A percentile compares a stretch with the other conserved stretches of the same genome.
Conservation (phyloP, 257 asterid genomes). For the Fraxinus anomala region DNA sequence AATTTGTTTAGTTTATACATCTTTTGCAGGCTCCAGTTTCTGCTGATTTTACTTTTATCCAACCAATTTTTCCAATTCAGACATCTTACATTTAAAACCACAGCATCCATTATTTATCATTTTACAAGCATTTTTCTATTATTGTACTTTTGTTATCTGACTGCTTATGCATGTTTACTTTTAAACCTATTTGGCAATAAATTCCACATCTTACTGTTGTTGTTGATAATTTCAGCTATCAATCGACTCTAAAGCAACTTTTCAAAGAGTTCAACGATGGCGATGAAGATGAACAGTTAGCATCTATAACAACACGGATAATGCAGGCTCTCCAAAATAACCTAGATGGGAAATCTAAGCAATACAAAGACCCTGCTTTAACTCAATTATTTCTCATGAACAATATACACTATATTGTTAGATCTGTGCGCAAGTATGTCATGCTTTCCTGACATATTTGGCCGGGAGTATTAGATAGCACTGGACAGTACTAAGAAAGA, state of each 20-base stretch:
- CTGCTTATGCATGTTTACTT: background rate
- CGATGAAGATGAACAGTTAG: constrained; percentile 64
- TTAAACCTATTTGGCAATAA: constrained; percentile 20
- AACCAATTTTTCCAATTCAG: background rate
- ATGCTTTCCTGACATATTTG: background rate
- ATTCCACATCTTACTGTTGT: constrained; percentile 18
- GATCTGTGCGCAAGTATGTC: constrained; percentile 87
- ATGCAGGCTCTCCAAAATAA: constrained; percentile 89
- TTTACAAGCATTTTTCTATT: background rate
- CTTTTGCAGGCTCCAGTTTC: constrained; percentile 2
- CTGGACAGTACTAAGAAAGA: background rate
- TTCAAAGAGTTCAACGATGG: constrained; percentile 58
- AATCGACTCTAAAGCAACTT: constrained; percentile 81
- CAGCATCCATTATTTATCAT: background rate
- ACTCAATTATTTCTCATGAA: constrained; percentile 93
- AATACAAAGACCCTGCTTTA: constrained; percentile 89
- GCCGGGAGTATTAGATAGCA: background rate
- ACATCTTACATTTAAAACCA: background rate
- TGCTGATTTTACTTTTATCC: background rate
- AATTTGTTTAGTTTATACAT: background rate
- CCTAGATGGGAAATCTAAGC: constrained; percentile 92
- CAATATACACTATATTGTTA: constrained; percentile 86
- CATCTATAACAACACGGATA: constrained; percentile 68
- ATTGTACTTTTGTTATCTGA: background rate
- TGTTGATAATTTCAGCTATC: constrained; percentile 64